Evolutionary conservation across 208 protist genomes (phyloP).

Genomic region (Trypanosoma scelopori): DNA sequence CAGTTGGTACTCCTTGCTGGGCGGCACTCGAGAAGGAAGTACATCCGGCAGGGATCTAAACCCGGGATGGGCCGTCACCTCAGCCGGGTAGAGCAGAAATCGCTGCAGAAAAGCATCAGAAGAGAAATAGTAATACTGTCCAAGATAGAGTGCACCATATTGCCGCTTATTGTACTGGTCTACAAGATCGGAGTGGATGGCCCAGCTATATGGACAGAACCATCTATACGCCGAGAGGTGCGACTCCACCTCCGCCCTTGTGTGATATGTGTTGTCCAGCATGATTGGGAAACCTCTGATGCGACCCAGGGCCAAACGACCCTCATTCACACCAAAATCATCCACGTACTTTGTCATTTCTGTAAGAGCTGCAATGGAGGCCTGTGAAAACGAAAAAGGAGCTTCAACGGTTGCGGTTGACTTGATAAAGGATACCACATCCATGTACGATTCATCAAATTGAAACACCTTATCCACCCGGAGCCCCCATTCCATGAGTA

Average conservation of each 20-base stretch:
- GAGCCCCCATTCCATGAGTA: constrained; percentile 16
- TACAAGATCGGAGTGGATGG: constrained; percentile 56
- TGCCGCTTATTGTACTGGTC: constrained; percentile 21
- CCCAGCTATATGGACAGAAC: constrained; percentile 87
- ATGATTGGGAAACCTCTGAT: constrained; percentile 53
- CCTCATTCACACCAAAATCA: constrained; percentile 33
- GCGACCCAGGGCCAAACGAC: constrained; percentile 36
- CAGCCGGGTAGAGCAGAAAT: constrained; percentile 63
- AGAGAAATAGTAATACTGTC: constrained; percentile 81
- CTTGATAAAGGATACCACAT: constrained; percentile 10
- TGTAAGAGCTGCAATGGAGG: constrained; percentile 51
- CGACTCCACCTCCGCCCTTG: constrained; percentile 28
- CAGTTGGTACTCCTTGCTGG: constrained; percentile 23
- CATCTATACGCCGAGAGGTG: constrained; percentile 66
- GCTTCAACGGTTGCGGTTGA: constrained; percentile 21
- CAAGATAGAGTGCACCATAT: constrained; percentile 59
- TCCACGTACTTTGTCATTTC: constrained; percentile 59
- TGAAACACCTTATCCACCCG: constrained; percentile 27
- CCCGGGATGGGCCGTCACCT: constrained; percentile 47
- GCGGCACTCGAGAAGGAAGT: constrained; percentile 36
- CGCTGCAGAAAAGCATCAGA: constrained; percentile 42
- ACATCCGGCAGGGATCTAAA: constrained; percentile 49
- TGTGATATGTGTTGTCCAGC: constrained; percentile 50
- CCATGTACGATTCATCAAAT: constrained; percentile 20
- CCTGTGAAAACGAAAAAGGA: constrained; percentile 30